Base-by-base conservation (phyloP, 2,329 filamentous ascomycete species). In the Aschersonia sp. region DNA sequence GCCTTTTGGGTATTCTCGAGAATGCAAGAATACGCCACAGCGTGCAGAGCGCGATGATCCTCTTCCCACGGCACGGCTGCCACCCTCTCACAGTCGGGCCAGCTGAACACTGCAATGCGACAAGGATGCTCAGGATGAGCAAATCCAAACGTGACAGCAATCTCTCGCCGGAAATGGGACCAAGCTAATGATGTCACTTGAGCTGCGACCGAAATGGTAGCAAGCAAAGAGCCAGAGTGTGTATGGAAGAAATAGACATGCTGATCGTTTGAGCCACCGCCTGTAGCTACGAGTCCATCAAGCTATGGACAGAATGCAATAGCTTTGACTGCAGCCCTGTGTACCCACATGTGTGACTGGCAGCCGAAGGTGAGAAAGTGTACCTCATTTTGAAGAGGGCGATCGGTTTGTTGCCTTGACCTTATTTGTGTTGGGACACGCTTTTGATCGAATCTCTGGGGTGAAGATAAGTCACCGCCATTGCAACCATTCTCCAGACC, bases 301-400 rank as follows among this genome's bases (percentile, higher is more conserved):
- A 90, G 84, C 90, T 89, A 98, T 0, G 92, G 90, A 52, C 90
- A 94, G 64, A 97, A 97, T 2, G 92, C 88, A 55, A 97, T 92
- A 32, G 92, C 92, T 64, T 98, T 98, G 54, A 97, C 85, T 2
- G 92, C 92, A 1, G 90, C 90, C 30, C 79, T 79, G 61, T 98
- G 87, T 9, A 71, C 63, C 77, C 87, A 92, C 32, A 75, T 75
- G 61, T 94, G 80, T 55, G 76, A 82, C 56, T 84, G 79, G 32
- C 71, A 66, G 6, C 77, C 77, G 5, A 66, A 58, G 2, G 67
- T 67, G 22, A 22, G 22, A 22, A 22, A 22, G 2, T 22, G 22
- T 22, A 22, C 22, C 4, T 22, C 22, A 22, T 22, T 22, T 22
- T 22, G 22, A 22, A 22, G 22, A 22, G 22, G 22, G 22, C 22